Percentiles rank a stretch among this genome's conserved stretches.
These are phyloP conservation scores for Phyllosticta citrichinensis DNA, from an alignment of 2,329 filamentous ascomycete species.

Conservation along the genomic window DNA sequence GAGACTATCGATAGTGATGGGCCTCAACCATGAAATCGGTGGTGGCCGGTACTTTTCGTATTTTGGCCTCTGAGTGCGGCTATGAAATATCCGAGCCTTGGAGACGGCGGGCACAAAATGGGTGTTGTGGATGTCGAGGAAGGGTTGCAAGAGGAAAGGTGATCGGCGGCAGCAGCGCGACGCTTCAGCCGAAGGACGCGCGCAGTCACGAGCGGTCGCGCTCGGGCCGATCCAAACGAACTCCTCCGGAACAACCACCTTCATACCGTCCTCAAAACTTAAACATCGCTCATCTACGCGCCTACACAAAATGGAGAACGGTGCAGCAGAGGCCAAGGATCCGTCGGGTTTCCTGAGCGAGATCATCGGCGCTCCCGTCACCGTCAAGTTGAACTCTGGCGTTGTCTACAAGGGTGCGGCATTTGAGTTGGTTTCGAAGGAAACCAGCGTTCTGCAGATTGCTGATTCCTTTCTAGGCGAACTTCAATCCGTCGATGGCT, in stretches of 20 bases:
- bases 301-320: conserved; percentile 60
- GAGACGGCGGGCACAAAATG: neutral
- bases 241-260: neutral
- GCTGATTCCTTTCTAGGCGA: conserved; percentile 51
- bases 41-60: neutral
- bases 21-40: neutral
- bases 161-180: conserved; percentile 8
- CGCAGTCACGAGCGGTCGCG: conserved; percentile 6
- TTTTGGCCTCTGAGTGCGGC: neutral
- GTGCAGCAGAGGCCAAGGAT: conserved; percentile 68
- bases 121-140: neutral
- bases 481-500: conserved; percentile 92
- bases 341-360: conserved; percentile 88
- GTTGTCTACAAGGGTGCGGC: conserved; percentile 84
- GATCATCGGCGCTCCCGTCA: conserved; percentile 88
- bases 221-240: neutral
- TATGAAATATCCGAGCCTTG: neutral
- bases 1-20: neutral
- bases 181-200: conserved; percentile 4
- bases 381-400: conserved; percentile 96
- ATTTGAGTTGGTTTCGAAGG: neutral
- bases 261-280: neutral
- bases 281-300: neutral
- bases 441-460: neutral
- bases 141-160: neutral